Evolutionary conservation across 2,329 filamentous ascomycete species (phyloP).

Genomic region (Alternaria brassicae): DNA sequence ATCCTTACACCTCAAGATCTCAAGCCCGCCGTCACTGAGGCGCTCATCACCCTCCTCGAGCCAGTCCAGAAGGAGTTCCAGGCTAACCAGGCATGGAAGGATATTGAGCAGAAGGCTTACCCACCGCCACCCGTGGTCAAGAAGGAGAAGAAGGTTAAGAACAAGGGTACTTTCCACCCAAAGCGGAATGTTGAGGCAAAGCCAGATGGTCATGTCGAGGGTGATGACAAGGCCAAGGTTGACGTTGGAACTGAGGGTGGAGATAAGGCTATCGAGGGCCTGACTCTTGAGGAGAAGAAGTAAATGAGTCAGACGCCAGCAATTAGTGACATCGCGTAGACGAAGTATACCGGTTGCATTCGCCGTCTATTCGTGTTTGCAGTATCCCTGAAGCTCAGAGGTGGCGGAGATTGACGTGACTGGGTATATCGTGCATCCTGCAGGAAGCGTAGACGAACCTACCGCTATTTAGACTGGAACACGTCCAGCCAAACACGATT

Average conservation of each 20-base stretch:
- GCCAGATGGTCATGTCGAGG: constrained; percentile 56
- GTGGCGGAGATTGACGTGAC: neutral
- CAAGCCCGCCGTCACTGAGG: constrained; percentile 81
- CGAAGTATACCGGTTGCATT: neutral
- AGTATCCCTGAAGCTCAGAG: neutral
- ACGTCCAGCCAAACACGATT: no score
- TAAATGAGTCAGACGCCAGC: constrained; percentile 4
- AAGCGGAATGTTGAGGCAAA: constrained; percentile 52
- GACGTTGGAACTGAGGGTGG: constrained; percentile 51
- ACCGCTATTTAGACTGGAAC: neutral
- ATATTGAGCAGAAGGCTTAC: constrained; percentile 79
- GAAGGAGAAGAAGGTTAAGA: constrained; percentile 76
- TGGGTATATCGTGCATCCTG: neutral
- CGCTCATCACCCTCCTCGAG: constrained; percentile 74
- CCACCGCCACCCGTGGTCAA: constrained; percentile 68
- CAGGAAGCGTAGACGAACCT: no score
- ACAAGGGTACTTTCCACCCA: constrained; percentile 73
- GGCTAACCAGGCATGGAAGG: constrained; percentile 78
- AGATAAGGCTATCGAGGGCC: constrained; percentile 41
- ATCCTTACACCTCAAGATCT: constrained; percentile 85
- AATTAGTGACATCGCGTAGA: neutral
- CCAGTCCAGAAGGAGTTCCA: constrained; percentile 80
- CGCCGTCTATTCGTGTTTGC: neutral
- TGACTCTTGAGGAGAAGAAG: constrained; percentile 43
- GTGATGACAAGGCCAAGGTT: constrained; percentile 50